These are phyloP conservation scores for Mucor mucedo DNA, from an alignment of 371 early-diverging fungal genomes.

Conservation along the genomic window DNA sequence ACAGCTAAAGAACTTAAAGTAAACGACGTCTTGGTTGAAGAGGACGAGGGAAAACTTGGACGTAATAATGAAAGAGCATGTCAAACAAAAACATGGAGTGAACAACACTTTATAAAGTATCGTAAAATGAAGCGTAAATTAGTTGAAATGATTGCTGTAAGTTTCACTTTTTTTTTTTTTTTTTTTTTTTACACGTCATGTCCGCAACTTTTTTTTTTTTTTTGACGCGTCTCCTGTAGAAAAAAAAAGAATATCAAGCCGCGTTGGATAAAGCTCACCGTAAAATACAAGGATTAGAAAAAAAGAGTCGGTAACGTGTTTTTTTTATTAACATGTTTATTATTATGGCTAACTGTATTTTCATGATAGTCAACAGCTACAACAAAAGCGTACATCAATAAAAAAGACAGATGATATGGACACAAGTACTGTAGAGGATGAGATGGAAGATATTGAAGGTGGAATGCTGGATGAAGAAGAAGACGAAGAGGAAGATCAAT, in stretches of 20 bases:
- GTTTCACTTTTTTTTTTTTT: neutral
- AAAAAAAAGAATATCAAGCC: constrained; percentile 20
- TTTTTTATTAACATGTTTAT: neutral
- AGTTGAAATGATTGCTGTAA: constrained; percentile 23
- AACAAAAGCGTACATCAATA: neutral
- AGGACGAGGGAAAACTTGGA: too few species aligned
- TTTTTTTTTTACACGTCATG: neutral
- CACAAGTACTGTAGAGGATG: constrained; percentile 19
- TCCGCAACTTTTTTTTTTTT: too few species aligned
- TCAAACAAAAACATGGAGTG: constrained; percentile 20
- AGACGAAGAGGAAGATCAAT: constrained; percentile 23
- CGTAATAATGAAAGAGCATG: too few species aligned
- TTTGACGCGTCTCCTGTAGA: constrained; percentile 10
- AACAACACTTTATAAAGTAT: constrained; percentile 21
- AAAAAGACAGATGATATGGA: constrained; percentile 22
- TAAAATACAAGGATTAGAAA: constrained; percentile 19
- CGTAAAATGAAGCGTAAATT: constrained; percentile 27
- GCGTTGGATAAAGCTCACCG: constrained; percentile 24
- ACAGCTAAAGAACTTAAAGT: too few species aligned
- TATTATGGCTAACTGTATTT: too few species aligned
- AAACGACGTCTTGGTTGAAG: too few species aligned
- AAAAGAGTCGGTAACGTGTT: constrained; percentile 14
- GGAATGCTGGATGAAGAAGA: constrained; percentile 6
- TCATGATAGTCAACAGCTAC: neutral
- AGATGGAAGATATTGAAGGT: constrained; percentile 3